These are phyloP conservation scores for Yarrowia phangngaensis DNA, from an alignment of 805 yeast genomes.

Conservation along the genomic window DNA sequence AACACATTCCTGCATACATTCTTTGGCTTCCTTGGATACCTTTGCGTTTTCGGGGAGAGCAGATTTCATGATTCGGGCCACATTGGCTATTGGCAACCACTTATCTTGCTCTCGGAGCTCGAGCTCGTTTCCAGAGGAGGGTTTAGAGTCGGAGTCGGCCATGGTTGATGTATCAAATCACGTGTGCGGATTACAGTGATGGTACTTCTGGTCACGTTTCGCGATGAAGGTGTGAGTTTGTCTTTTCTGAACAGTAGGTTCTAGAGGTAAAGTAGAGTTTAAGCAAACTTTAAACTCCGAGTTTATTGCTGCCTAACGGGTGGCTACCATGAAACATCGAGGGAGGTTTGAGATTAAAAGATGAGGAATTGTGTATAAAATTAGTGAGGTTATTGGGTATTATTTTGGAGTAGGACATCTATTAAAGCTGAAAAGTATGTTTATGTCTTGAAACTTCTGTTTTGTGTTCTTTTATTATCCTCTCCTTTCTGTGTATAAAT, in stretches of 20 bases:
- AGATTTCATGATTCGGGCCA: slow-evolving; percentile 68
- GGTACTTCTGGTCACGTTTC: slow-evolving; percentile 7
- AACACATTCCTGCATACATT: slow-evolving; percentile 70
- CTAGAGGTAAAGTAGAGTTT: too few relatives aligned
- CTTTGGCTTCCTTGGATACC: slow-evolving; percentile 75
- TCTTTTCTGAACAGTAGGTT: slow-evolving; percentile 21
- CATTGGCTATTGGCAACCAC: slow-evolving; percentile 61
- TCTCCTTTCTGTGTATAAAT: too few relatives aligned
- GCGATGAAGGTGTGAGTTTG: slow-evolving; percentile 11
- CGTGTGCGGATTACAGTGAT: background rate
- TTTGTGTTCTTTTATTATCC: too few relatives aligned
- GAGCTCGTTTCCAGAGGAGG: slow-evolving; percentile 37
- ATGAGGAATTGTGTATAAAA: too few relatives aligned
- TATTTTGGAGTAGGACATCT: too few relatives aligned
- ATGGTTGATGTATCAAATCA: too few relatives aligned
- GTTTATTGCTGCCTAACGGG: too few relatives aligned
- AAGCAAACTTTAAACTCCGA: background rate
- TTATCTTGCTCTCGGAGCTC: slow-evolving; percentile 59
- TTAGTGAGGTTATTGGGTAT: too few relatives aligned
- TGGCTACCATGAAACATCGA: too few relatives aligned
- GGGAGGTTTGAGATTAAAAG: too few relatives aligned
- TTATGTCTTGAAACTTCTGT: too few relatives aligned
- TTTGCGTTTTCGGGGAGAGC: slow-evolving; percentile 72
- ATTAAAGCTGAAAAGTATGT: too few relatives aligned
- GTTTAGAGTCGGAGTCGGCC: slow-evolving; percentile 26